A percentile compares a stretch with the other conserved stretches of the same genome.
phyloP scores from a whole-genome alignment of 495 filamentous ascomycete species.

The Immersiella caudata region DNA sequence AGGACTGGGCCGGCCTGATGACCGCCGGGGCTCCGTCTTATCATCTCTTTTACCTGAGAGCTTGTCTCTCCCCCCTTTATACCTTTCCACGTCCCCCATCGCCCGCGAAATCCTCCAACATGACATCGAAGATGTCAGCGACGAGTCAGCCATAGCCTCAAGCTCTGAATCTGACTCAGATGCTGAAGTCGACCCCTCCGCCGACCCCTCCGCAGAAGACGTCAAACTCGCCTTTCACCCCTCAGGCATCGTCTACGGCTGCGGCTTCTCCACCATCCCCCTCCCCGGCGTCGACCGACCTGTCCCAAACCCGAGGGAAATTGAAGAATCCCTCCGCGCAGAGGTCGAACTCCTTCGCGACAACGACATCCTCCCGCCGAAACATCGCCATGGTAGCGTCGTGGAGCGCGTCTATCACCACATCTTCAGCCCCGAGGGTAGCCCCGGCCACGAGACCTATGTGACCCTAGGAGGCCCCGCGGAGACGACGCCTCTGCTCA shows the following conservation, averaged over 20 bases:
- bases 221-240: constrained; percentile 69
- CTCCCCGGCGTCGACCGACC: constrained; percentile 57
- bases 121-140: constrained; percentile 64
- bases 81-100: constrained; percentile 50
- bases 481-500: constrained; percentile 47
- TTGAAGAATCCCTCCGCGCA: constrained; percentile 63
- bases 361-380: constrained; percentile 70
- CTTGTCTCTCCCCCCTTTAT: constrained; percentile 32
- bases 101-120: constrained; percentile 68
- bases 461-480: constrained; percentile 33
- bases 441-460: constrained; percentile 58
- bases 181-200: constrained; percentile 37
- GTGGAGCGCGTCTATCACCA: constrained; percentile 38
- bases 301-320: constrained; percentile 54
- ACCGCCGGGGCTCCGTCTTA: constrained; percentile 27
- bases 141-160: constrained; percentile 44
- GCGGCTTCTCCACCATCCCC: constrained; percentile 47
- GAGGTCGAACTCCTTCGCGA: constrained; percentile 76
- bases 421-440: constrained; percentile 48
- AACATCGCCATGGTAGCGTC: constrained; percentile 41
- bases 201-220: constrained; percentile 10
- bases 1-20: neutral
- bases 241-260: constrained; percentile 64
- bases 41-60: constrained; percentile 27
- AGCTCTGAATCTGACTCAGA: constrained; percentile 9